phyloP scores from a whole-genome alignment of 169 alveolate genomes.

The Neospora caninum region DNA sequence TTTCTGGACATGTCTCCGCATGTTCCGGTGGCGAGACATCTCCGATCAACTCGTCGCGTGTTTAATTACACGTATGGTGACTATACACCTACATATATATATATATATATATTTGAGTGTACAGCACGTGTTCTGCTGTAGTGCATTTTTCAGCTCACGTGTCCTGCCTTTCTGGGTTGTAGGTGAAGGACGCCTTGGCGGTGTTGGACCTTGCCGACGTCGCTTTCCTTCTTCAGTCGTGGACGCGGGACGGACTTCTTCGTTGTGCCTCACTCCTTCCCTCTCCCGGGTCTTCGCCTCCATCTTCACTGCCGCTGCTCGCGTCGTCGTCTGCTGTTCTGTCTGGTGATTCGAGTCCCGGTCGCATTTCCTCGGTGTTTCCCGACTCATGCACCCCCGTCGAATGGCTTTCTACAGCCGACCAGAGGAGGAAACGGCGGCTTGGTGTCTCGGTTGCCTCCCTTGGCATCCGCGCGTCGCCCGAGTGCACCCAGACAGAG shows the following conservation, averaged over 20 bases:
- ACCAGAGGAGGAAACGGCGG: too few relatives aligned
- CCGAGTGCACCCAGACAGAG: not conserved
- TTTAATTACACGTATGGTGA: too few relatives aligned
- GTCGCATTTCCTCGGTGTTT: not conserved
- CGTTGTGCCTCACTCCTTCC: not conserved
- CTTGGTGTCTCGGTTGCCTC: not conserved
- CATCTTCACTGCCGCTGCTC: not conserved
- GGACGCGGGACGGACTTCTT: not conserved
- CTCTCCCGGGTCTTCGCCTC: not conserved
- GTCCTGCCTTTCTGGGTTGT: not conserved
- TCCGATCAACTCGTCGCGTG: too few relatives aligned
- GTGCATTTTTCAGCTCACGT: too few relatives aligned
- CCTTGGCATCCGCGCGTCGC: not conserved
- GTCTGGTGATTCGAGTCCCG: not conserved
- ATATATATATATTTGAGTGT: too few relatives aligned
- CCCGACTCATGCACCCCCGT: not conserved
- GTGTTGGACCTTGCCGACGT: not conserved
- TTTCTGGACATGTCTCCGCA: too few relatives aligned
- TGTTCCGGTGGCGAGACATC: too few relatives aligned
- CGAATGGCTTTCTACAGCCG: not conserved
- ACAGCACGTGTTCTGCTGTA: too few relatives aligned
- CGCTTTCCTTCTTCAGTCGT: not conserved
- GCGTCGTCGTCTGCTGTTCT: not conserved
- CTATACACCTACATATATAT: too few relatives aligned
- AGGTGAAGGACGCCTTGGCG: conserved; percentile 4